phyloP scores from a whole-genome alignment of 805 yeast genomes.

The Sugiyamaella lignohabitans region DNA sequence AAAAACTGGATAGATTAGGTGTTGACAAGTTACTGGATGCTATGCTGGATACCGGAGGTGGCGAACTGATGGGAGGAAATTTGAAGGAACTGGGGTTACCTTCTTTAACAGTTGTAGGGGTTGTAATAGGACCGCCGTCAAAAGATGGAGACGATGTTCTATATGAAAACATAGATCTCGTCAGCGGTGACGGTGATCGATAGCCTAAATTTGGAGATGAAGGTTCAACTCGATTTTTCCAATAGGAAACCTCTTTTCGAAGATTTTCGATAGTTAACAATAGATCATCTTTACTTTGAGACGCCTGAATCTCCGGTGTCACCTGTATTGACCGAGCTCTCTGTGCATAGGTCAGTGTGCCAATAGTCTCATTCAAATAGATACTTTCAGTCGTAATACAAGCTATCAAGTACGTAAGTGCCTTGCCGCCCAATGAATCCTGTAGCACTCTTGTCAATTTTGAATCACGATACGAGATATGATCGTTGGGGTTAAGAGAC shows the following conservation, averaged over 20 bases:
- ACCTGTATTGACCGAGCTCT: constrained; percentile 23
- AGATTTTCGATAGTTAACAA: constrained; percentile 12
- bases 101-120: neutral
- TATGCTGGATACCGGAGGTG: too few relatives aligned
- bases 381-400: constrained; percentile 45
- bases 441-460: constrained; percentile 66
- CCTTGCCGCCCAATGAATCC: constrained; percentile 80
- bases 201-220: neutral
- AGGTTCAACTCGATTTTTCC: constrained; percentile 6
- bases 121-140: neutral
- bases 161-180: neutral
- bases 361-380: constrained; percentile 20
- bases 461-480: constrained; percentile 58
- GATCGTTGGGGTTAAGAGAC: constrained; percentile 25
- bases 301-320: constrained; percentile 22
- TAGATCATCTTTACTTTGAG: constrained; percentile 16
- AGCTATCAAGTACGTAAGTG: constrained; percentile 83
- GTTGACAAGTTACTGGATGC: neutral
- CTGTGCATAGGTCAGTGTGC: constrained; percentile 23
- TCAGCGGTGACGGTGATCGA: neutral
- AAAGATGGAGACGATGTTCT: too few relatives aligned
- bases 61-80: too few relatives aligned
- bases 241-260: constrained; percentile 17
- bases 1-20: neutral
- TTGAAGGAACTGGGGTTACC: neutral